Evolutionary conservation across 2,329 filamentous ascomycete genomes (phyloP).

Genomic region (Cryphonectria naterciae): DNA sequence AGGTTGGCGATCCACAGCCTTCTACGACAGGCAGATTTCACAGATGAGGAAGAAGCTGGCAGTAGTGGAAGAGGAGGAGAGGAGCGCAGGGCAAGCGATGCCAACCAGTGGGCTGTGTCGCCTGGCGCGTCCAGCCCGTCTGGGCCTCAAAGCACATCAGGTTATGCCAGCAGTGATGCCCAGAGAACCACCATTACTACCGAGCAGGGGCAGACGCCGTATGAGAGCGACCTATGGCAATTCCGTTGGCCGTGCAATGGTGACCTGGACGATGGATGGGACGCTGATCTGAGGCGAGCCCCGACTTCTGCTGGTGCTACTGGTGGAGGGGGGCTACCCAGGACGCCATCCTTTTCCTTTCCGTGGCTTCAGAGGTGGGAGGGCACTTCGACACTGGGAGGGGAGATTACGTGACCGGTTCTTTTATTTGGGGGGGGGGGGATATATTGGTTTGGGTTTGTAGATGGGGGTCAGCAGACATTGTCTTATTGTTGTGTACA

Average conservation of each 20-base stretch:
- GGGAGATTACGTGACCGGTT: constrained; percentile 14
- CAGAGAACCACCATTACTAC: not conserved
- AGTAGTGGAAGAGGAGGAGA: not conserved
- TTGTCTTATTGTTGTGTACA: not conserved
- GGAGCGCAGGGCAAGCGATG: not conserved
- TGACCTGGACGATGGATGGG: constrained; percentile 12
- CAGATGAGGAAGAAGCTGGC: constrained; percentile 32
- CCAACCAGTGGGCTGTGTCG: not conserved
- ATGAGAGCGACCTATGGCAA: constrained; percentile 20
- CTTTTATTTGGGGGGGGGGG: too few relatives aligned
- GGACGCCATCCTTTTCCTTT: constrained; percentile 16
- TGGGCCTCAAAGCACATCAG: not conserved
- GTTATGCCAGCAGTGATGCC: not conserved
- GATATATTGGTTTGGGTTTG: too few relatives aligned
- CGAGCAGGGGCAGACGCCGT: not conserved
- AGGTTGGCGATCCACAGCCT: constrained; percentile 38
- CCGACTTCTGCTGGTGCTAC: not conserved
- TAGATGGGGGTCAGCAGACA: not conserved
- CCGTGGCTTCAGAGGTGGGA: constrained; percentile 29
- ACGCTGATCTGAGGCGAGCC: not conserved
- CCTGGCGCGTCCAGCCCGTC: constrained; percentile 3
- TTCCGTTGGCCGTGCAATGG: constrained; percentile 9
- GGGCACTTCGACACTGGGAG: not conserved
- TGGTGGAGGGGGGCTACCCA: not conserved
- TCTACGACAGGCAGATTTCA: constrained; percentile 35